A percentile compares a stretch with the other conserved stretches of the same genome.
Evolutionary conservation across 768 basidiomycete species (phyloP).

Genomic region (Cystofilobasidium ferigula): DNA sequence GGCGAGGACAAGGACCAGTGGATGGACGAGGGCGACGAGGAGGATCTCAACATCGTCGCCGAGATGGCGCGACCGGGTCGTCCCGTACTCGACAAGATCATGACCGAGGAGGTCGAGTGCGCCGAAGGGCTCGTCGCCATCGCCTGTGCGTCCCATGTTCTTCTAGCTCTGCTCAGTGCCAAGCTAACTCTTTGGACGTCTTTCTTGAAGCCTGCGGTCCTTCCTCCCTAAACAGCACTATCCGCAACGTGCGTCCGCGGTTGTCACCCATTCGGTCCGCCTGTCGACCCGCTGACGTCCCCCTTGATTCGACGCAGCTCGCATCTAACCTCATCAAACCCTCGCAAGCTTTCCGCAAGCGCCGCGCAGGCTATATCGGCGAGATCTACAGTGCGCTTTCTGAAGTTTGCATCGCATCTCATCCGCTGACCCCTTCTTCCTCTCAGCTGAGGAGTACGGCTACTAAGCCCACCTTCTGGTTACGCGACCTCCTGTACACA

Average conservation of each 20-base stretch:
- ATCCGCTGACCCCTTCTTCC: neutral
- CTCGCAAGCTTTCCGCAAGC: slow-evolving; percentile 2
- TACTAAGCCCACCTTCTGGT: slow-evolving; percentile 6
- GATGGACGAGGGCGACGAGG: slow-evolving; percentile 50
- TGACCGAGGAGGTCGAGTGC: slow-evolving; percentile 54
- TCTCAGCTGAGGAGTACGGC: slow-evolving; percentile 24
- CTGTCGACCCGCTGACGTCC: neutral
- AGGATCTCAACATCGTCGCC: slow-evolving; percentile 50
- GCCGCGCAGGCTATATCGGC: slow-evolving; percentile 12
- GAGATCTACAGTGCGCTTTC: slow-evolving; percentile 22
- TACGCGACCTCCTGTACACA: neutral
- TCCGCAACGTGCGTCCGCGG: slow-evolving; percentile 49
- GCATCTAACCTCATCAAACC: slow-evolving; percentile 12
- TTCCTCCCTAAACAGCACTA: slow-evolving; percentile 54
- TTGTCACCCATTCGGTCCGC: too few relatives aligned
- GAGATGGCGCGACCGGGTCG: slow-evolving; percentile 57
- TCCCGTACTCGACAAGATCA: slow-evolving; percentile 53
- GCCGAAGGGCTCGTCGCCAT: slow-evolving; percentile 53
- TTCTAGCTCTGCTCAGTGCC: neutral
- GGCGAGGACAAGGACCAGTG: slow-evolving; percentile 38
- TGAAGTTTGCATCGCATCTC: neutral
- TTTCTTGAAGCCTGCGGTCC: slow-evolving; percentile 59
- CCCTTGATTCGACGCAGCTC: neutral
- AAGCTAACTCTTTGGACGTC: neutral
- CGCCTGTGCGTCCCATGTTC: slow-evolving; percentile 48